Percentiles rank a stretch among this genome's conserved stretches.
Evolutionary conservation across 1,284 basidiomycete genomes (phyloP).

Genomic region (Cutaneotrichosporon sp.): DNA sequence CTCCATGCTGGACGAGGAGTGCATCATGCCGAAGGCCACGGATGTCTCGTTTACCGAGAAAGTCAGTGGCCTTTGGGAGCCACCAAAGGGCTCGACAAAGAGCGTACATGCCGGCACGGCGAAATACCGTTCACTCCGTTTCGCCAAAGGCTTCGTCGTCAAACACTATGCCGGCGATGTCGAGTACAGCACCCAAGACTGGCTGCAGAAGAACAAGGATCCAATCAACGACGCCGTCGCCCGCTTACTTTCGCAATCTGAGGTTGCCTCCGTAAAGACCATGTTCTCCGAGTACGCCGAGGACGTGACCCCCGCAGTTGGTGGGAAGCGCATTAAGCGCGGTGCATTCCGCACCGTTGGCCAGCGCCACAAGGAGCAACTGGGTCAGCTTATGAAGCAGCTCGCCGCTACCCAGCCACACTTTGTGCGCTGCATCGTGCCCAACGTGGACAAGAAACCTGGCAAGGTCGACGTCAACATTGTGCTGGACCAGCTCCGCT

Average conservation of each 20-base stretch:
- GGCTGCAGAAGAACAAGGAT: conserved; percentile 99
- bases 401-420: conserved; percentile 93
- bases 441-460: conserved; percentile 87
- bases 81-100: conserved; percentile 24
- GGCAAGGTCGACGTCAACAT: conserved; percentile 88
- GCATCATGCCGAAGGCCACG: conserved; percentile 98
- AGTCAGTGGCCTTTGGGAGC: conserved; percentile 52
- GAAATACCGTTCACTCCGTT: conserved; percentile 83
- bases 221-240: conserved; percentile 96
- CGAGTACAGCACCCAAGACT: conserved; percentile 92
- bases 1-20: conserved; percentile 93
- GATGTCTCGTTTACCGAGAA: conserved; percentile 95
- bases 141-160: conserved; percentile 91
- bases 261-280: conserved; percentile 71
- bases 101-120: conserved; percentile 61
- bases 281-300: conserved; percentile 81
- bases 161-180: conserved; percentile 97
- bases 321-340: conserved; percentile 80
- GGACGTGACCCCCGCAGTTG: conserved; percentile 49
- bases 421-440: conserved; percentile 97
- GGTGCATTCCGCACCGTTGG: conserved; percentile 95
- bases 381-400: conserved; percentile 85
- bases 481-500: conserved; percentile 92
- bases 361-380: conserved; percentile 94
- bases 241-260: conserved; percentile 76